Percentiles rank a stretch among this genome's conserved stretches.
Conservation (phyloP, 2,329 filamentous ascomycete genomes). For the Zasmidium angulare region DNA sequence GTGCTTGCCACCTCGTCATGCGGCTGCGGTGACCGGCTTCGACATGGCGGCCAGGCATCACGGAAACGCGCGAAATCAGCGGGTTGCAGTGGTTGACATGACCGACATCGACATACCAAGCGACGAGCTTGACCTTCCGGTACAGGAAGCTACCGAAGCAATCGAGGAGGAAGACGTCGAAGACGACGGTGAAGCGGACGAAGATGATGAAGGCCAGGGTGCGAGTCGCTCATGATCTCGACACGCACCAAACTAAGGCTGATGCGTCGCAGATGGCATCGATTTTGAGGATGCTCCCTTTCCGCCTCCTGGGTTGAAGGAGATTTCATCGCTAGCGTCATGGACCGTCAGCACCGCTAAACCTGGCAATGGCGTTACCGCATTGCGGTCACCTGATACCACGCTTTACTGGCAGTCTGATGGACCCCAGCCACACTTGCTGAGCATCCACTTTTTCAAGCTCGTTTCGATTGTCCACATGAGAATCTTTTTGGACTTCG, state of each 20-base stretch:
- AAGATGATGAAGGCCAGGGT: slow-evolving; percentile 22
- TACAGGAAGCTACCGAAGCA: slow-evolving; percentile 1
- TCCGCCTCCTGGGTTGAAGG: slow-evolving; percentile 61
- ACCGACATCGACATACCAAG: slow-evolving; percentile 15
- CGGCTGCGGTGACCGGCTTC: background rate
- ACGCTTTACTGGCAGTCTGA: slow-evolving; percentile 82
- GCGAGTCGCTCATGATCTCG: slow-evolving; percentile 4
- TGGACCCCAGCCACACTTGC: slow-evolving; percentile 76
- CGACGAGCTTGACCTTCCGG: slow-evolving; percentile 18
- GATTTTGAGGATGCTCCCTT: slow-evolving; percentile 43
- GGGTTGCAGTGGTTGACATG: slow-evolving; percentile 10
- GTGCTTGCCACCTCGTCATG: too few species aligned
- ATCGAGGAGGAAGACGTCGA: slow-evolving; percentile 12
- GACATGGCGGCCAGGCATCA: background rate
- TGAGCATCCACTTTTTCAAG: slow-evolving; percentile 85
- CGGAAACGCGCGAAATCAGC: background rate
- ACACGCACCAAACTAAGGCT: background rate
- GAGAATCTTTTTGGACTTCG: slow-evolving; percentile 86
- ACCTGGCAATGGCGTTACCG: slow-evolving; percentile 74
- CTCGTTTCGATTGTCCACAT: slow-evolving; percentile 75
- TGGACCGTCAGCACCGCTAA: slow-evolving; percentile 83
- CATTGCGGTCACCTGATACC: slow-evolving; percentile 71
- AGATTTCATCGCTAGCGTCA: slow-evolving; percentile 79
- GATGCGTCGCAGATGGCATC: slow-evolving; percentile 8
- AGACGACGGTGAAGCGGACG: slow-evolving; percentile 31